A percentile compares a stretch with the other conserved stretches of the same genome.
Evolutionary conservation across 1,284 basidiomycete genomes (phyloP).

Genomic region (Peniophora sp.): DNA sequence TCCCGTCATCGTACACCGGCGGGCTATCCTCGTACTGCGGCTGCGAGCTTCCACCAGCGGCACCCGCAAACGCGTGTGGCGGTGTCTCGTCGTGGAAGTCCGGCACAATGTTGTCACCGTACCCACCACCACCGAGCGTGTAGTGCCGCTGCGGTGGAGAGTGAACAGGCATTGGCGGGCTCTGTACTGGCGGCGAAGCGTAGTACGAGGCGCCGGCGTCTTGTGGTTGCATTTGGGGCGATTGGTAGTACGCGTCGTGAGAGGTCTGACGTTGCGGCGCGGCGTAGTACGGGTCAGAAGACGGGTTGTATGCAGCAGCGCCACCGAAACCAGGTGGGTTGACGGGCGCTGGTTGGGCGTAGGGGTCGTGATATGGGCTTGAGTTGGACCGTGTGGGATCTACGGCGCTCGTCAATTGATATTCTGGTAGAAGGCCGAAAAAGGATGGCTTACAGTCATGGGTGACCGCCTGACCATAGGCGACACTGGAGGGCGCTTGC

Average conservation of each 20-base stretch:
- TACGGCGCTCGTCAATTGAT: neutral
- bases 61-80: neutral
- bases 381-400: conserved; percentile 34
- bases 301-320: conserved; percentile 28
- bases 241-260: conserved; percentile 10
- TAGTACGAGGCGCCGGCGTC: conserved; percentile 14
- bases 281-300: conserved; percentile 26
- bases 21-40: conserved; percentile 43
- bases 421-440: neutral
- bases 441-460: conserved; percentile 36
- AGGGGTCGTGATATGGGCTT: neutral
- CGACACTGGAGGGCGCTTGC: conserved; percentile 26
- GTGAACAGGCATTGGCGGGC: conserved; percentile 9
- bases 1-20: conserved; percentile 52
- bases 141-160: conserved; percentile 38
- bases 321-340: conserved; percentile 26
- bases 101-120: conserved; percentile 40
- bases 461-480: conserved; percentile 48
- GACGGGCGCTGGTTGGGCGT: conserved; percentile 10
- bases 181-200: conserved; percentile 13
- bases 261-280: conserved; percentile 10
- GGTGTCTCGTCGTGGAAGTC: conserved; percentile 7
- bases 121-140: conserved; percentile 49
- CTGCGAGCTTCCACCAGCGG: neutral
- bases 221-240: conserved; percentile 12